phyloP scores from a whole-genome alignment of 768 basidiomycete genomes.

The Calocybe cyanea region DNA sequence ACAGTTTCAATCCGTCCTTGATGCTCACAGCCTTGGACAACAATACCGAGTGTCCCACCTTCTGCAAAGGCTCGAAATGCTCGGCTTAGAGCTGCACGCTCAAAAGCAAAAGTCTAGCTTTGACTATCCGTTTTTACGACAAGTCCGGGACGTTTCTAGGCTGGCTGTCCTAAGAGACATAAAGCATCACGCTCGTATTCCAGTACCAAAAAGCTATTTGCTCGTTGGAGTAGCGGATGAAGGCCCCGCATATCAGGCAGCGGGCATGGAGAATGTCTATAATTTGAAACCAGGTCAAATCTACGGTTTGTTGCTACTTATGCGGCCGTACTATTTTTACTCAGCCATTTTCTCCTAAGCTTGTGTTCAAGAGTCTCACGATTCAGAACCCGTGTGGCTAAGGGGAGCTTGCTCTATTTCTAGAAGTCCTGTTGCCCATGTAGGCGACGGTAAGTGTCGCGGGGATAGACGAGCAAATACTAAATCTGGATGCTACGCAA shows the following conservation, averaged over 20 bases:
- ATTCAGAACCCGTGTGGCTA: slow-evolving; percentile 50
- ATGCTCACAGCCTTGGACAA: slow-evolving; percentile 39
- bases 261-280: slow-evolving; percentile 52
- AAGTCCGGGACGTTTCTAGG: slow-evolving; percentile 57
- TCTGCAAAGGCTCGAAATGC: slow-evolving; percentile 43
- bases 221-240: slow-evolving; percentile 85
- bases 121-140: slow-evolving; percentile 54
- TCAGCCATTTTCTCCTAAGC: slow-evolving; percentile 29
- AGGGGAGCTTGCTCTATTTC: slow-evolving; percentile 61
- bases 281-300: slow-evolving; percentile 54
- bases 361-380: slow-evolving; percentile 52
- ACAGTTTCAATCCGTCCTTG: slow-evolving; percentile 46
- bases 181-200: slow-evolving; percentile 74
- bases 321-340: neutral
- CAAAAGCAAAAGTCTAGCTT: slow-evolving; percentile 29
- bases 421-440: slow-evolving; percentile 71
- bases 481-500: slow-evolving; percentile 3
- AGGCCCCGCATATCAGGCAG: slow-evolving; percentile 56
- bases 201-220: slow-evolving; percentile 60
- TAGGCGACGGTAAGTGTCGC: slow-evolving; percentile 65
- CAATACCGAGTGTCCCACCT: slow-evolving; percentile 48
- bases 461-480: no score
- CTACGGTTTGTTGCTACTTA: slow-evolving; percentile 46
- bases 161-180: slow-evolving; percentile 66
- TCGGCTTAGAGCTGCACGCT: slow-evolving; percentile 46